Evolutionary conservation across 176 grass and related monocot species (phyloP).

Genomic region (Zea luxurians): DNA sequence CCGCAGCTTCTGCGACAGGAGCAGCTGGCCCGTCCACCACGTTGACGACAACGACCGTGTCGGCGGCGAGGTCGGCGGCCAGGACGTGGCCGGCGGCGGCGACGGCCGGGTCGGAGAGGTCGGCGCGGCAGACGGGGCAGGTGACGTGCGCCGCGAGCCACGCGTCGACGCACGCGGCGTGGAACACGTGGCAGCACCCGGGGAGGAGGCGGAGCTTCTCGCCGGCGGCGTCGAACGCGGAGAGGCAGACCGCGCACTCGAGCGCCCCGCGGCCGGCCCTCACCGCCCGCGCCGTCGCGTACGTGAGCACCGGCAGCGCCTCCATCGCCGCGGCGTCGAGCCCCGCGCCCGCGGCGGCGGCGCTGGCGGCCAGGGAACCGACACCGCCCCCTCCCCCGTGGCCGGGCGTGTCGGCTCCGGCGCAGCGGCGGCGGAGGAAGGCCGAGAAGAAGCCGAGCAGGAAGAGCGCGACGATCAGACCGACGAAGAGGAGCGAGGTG

Average conservation of each 20-base stretch:
- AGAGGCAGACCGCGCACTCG: conserved; percentile 83
- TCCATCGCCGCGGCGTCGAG: conserved; percentile 54
- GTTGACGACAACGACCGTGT: conserved; percentile 32
- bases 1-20: not conserved
- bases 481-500: conserved; percentile 52
- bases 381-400: too few relatives aligned
- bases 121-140: conserved; percentile 88
- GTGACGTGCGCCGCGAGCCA: conserved; percentile 75
- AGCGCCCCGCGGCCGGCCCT: conserved; percentile 57
- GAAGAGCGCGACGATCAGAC: conserved; percentile 60
- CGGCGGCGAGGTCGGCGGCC: conserved; percentile 32
- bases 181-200: conserved; percentile 85
- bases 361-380: not conserved
- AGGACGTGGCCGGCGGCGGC: conserved; percentile 45
- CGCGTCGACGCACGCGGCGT: conserved; percentile 65
- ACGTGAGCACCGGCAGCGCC: conserved; percentile 66
- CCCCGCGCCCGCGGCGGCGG: conserved; percentile 33
- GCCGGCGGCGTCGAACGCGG: conserved; percentile 62
- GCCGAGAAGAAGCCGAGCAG: conserved; percentile 68
- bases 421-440: conserved; percentile 53
- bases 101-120: conserved; percentile 63
- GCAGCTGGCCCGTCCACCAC: conserved; percentile 15
- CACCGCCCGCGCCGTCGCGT: conserved; percentile 51
- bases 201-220: conserved; percentile 73
- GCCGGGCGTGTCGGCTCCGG: not conserved